phyloP scores from a whole-genome alignment of 352 stramenopile species.

The Globisporangium spinosum region DNA sequence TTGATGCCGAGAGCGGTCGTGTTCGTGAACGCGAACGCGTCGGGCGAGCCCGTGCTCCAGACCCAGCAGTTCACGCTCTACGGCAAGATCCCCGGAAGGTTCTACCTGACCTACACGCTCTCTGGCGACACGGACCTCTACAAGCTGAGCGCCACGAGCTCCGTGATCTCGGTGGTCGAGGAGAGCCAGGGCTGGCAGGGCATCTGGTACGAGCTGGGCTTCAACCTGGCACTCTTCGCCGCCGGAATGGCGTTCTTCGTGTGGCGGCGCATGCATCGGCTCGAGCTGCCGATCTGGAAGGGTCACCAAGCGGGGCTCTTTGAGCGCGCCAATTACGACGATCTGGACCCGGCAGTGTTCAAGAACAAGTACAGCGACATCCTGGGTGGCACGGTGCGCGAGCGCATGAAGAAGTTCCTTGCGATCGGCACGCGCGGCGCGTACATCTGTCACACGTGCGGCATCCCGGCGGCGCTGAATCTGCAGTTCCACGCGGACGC shows the following conservation, averaged over 20 bases:
- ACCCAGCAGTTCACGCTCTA: slow-evolving; percentile 42
- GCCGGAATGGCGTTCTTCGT: slow-evolving; percentile 55
- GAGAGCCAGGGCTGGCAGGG: slow-evolving; percentile 56
- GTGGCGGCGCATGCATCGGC: slow-evolving; percentile 46
- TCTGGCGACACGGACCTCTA: slow-evolving; percentile 35
- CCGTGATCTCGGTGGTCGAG: slow-evolving; percentile 49
- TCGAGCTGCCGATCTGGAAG: slow-evolving; percentile 65
- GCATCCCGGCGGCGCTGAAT: slow-evolving; percentile 62
- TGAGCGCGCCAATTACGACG: slow-evolving; percentile 71
- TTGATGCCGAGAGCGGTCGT: slow-evolving; percentile 35
- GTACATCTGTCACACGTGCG: slow-evolving; percentile 61
- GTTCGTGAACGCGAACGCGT: slow-evolving; percentile 33
- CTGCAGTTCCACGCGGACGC: slow-evolving; percentile 67
- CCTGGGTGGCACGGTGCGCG: slow-evolving; percentile 27
- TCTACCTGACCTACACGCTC: slow-evolving; percentile 58
- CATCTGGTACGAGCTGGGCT: slow-evolving; percentile 57
- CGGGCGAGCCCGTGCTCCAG: slow-evolving; percentile 17
- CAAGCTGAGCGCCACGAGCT: slow-evolving; percentile 41
- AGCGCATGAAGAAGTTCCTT: slow-evolving; percentile 51
- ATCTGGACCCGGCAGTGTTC: slow-evolving; percentile 38
- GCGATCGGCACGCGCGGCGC: slow-evolving; percentile 37
- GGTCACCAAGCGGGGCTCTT: slow-evolving; percentile 57
- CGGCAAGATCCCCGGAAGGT: slow-evolving; percentile 35
- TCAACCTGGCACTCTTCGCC: slow-evolving; percentile 62
- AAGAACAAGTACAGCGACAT: slow-evolving; percentile 48